These are phyloP conservation scores for Tylopilus rubrobrunneus DNA, from an alignment of 768 basidiomycete genomes.

Conservation along the genomic window DNA sequence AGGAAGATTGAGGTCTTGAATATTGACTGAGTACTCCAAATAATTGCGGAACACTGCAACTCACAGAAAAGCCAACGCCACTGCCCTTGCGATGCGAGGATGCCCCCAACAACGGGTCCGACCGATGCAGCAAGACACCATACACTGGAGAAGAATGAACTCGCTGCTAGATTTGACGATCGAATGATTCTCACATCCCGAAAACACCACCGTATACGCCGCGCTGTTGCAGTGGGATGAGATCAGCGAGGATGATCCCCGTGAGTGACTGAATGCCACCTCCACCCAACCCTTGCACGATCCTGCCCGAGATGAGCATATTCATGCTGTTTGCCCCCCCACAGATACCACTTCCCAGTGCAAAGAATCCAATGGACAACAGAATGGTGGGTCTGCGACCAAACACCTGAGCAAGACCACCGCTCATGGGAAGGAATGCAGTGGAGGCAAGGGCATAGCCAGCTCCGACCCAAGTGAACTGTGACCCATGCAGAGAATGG, in stretches of 20 bases:
- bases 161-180: neutral
- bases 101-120: slow-evolving; percentile 37
- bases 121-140: slow-evolving; percentile 36
- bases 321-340: slow-evolving; percentile 41
- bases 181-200: slow-evolving; percentile 26
- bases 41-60: neutral
- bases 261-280: slow-evolving; percentile 37
- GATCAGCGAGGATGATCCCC: slow-evolving; percentile 42
- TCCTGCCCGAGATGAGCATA: slow-evolving; percentile 40
- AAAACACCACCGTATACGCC: slow-evolving; percentile 36
- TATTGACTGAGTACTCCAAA: neutral
- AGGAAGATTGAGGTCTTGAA: slow-evolving; percentile 40
- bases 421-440: slow-evolving; percentile 38
- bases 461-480: slow-evolving; percentile 44
- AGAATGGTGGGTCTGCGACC: slow-evolving; percentile 36
- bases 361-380: slow-evolving; percentile 32
- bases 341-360: slow-evolving; percentile 40
- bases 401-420: slow-evolving; percentile 38
- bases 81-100: slow-evolving; percentile 26
- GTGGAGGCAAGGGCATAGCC: slow-evolving; percentile 41
- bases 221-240: slow-evolving; percentile 52
- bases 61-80: slow-evolving; percentile 44
- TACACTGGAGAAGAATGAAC: slow-evolving; percentile 8
- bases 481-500: slow-evolving; percentile 31
- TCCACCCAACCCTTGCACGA: slow-evolving; percentile 39